These are phyloP conservation scores for Emergomyces pasteurianus DNA, from an alignment of 2,329 filamentous ascomycete species.

Conservation along the genomic window DNA sequence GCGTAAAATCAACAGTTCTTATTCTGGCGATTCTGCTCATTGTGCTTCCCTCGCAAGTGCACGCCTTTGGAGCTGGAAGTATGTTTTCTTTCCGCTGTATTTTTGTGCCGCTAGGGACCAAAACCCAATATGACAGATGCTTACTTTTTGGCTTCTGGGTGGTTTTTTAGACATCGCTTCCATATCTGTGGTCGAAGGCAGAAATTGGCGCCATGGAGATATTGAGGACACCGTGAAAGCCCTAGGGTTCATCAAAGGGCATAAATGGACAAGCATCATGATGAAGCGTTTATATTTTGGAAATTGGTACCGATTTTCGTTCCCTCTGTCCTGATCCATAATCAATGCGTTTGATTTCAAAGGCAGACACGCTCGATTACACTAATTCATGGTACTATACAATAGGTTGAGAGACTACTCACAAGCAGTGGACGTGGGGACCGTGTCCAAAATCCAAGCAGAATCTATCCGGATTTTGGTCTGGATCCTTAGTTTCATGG, in stretches of 20 bases:
- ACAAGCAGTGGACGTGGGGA: constrained; percentile 70
- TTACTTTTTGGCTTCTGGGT: background rate
- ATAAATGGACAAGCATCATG: constrained; percentile 74
- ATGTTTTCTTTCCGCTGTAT: constrained; percentile 12
- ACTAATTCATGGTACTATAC: background rate
- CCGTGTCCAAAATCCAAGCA: constrained; percentile 64
- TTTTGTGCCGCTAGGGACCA: background rate
- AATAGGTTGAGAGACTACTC: constrained; percentile 60
- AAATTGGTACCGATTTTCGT: constrained; percentile 47
- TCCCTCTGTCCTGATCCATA: background rate
- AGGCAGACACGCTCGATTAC: background rate
- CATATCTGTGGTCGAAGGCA: constrained; percentile 39
- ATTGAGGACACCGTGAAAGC: constrained; percentile 74
- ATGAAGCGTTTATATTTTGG: constrained; percentile 72
- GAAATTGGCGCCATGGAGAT: constrained; percentile 48
- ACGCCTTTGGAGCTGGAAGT: constrained; percentile 37
- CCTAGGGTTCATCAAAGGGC: constrained; percentile 62
- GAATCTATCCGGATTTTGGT: constrained; percentile 68
- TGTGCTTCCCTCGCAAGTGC: constrained; percentile 26
- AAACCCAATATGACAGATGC: background rate
- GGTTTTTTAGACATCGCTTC: constrained; percentile 33
- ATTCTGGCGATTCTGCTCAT: constrained; percentile 26
- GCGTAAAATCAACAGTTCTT: constrained; percentile 22
- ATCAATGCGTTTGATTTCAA: background rate
- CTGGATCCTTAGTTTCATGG: constrained; percentile 71